These are phyloP conservation scores for Kodamaea plutei DNA, from an alignment of 1,139 yeast genomes.

Conservation along the genomic window DNA sequence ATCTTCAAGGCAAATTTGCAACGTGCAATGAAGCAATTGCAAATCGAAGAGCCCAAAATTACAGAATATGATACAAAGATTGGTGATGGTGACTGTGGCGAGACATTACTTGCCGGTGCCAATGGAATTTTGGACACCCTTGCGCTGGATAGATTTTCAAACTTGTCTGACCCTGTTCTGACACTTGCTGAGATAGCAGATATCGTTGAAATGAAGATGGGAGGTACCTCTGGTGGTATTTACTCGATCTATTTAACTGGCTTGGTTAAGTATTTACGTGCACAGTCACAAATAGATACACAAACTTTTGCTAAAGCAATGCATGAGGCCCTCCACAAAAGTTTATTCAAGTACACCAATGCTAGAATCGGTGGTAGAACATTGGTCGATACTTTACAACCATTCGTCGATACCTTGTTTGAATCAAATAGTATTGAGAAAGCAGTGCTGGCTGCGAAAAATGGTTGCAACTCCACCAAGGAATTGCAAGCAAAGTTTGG, in stretches of 20 bases:
- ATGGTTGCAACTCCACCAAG: constrained; percentile 75
- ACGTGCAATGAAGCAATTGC: constrained; percentile 48
- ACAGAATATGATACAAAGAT: constrained; percentile 84
- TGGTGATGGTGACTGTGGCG: constrained; percentile 98
- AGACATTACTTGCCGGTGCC: constrained; percentile 81
- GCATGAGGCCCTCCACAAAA: constrained; percentile 50
- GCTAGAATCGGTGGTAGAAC: constrained; percentile 93
- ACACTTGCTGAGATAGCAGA: constrained; percentile 51
- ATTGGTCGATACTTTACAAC: constrained; percentile 80
- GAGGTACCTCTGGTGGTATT: constrained; percentile 94
- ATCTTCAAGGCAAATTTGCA: constrained; percentile 36
- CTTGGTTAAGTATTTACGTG: constrained; percentile 36
- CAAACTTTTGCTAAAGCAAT: constrained; percentile 25
- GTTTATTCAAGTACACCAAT: constrained; percentile 74
- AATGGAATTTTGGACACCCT: constrained; percentile 60
- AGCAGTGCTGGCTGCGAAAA: constrained; percentile 66
- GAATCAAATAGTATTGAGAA: constrained; percentile 45
- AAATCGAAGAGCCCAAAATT: constrained; percentile 68
- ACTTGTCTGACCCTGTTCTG: constrained; percentile 48
- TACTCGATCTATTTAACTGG: constrained; percentile 81
- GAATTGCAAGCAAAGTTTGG: constrained; percentile 82
- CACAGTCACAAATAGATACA: constrained; percentile 25
- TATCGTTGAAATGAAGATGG: constrained; percentile 84
- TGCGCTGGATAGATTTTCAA: constrained; percentile 27
- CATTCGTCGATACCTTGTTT: constrained; percentile 66